A percentile compares a stretch with the other conserved stretches of the same genome.
phyloP scores from a whole-genome alignment of 805 yeast genomes.

The Hanseniaspora hatyaiensis region DNA sequence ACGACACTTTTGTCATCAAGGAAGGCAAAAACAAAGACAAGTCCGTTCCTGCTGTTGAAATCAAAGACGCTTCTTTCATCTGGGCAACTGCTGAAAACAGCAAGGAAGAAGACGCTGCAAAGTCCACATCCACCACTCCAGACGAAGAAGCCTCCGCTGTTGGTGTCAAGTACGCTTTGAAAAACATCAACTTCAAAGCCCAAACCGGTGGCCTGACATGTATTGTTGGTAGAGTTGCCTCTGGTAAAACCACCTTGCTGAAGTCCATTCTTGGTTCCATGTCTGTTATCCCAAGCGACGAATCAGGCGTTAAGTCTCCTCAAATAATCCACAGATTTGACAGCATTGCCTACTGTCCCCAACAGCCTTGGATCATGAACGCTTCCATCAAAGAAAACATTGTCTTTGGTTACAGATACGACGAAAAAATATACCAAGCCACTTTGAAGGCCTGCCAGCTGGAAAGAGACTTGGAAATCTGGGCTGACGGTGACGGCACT shows the following conservation, averaged over 20 bases:
- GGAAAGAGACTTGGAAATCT: conserved; percentile 35
- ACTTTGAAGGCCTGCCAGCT: conserved; percentile 42
- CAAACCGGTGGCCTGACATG: conserved; percentile 45
- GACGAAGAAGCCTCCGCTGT: conserved; percentile 33
- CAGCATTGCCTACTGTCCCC: conserved; percentile 49
- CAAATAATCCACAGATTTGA: conserved; percentile 24
- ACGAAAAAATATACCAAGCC: conserved; percentile 32
- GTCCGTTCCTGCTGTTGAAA: conserved; percentile 30
- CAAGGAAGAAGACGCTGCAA: conserved; percentile 1
- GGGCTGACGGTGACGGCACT: conserved; percentile 45
- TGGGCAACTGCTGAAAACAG: conserved; percentile 32
- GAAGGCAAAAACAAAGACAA: conserved; percentile 21
- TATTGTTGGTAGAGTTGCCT: conserved; percentile 55
- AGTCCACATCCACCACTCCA: neutral
- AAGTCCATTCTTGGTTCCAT: conserved; percentile 46
- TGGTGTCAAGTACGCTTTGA: conserved; percentile 41
- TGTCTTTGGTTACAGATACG: conserved; percentile 39
- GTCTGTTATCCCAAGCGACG: conserved; percentile 24
- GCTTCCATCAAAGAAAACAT: conserved; percentile 41
- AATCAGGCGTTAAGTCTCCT: conserved; percentile 19
- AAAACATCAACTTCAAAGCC: conserved; percentile 39
- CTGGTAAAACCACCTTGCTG: conserved; percentile 53
- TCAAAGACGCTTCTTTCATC: conserved; percentile 42
- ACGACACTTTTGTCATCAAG: conserved; percentile 29
- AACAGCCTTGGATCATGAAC: conserved; percentile 45